These are phyloP conservation scores for Venturia nashicola DNA, from an alignment of 2,329 filamentous ascomycete species.

Conservation along the genomic window DNA sequence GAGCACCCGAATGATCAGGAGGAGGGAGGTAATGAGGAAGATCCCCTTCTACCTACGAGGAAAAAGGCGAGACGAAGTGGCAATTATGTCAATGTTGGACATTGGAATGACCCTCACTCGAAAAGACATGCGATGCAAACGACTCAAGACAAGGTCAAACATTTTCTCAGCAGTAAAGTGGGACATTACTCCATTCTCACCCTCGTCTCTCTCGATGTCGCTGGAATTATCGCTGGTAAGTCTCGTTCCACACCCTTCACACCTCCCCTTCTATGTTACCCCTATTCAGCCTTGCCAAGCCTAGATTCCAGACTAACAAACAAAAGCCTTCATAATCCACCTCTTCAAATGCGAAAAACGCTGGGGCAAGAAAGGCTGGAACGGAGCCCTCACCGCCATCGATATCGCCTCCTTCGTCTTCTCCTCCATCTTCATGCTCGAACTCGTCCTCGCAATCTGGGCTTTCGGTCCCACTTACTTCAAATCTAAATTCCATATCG, in stretches of 20 bases:
- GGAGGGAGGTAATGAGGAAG: not conserved
- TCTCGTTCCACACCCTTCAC: not conserved
- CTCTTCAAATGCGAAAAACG: slow-evolving; percentile 35
- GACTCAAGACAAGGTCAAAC: slow-evolving; percentile 16
- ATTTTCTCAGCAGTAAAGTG: slow-evolving; percentile 32
- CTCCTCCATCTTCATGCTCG: slow-evolving; percentile 52
- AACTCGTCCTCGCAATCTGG: slow-evolving; percentile 46
- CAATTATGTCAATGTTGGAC: not conserved
- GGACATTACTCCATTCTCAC: slow-evolving; percentile 38
- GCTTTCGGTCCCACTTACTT: slow-evolving; percentile 43
- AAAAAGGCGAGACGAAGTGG: too few relatives aligned
- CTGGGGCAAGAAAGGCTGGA: slow-evolving; percentile 19
- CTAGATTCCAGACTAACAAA: not conserved
- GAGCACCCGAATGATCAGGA: not conserved
- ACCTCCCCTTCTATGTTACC: not conserved
- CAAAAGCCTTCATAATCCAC: slow-evolving; percentile 35
- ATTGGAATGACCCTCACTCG: not conserved
- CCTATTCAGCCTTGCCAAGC: slow-evolving; percentile 35
- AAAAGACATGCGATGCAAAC: not conserved
- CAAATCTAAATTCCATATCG: slow-evolving; percentile 42
- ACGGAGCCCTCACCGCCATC: slow-evolving; percentile 30
- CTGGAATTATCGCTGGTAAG: slow-evolving; percentile 35
- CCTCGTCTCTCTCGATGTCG: slow-evolving; percentile 38
- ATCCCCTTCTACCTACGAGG: not conserved
- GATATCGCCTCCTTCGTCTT: slow-evolving; percentile 44